phyloP scores from a whole-genome alignment of 2,329 filamentous ascomycete species.

The Diaporthe longicolla region DNA sequence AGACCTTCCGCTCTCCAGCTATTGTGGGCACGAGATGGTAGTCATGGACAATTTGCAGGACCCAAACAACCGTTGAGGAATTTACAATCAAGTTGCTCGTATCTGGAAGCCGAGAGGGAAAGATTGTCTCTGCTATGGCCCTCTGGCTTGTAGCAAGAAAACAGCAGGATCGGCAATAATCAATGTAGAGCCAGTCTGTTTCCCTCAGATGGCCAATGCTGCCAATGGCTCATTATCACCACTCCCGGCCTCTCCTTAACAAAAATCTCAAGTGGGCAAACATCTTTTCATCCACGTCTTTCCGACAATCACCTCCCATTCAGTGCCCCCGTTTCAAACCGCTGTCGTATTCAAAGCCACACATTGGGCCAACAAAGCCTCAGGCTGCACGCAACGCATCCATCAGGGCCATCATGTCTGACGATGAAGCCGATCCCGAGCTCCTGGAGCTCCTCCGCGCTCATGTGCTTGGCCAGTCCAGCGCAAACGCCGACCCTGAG shows the following conservation, averaged over 20 bases:
- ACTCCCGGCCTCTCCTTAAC: slow-evolving; percentile 3
- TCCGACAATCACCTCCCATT: not conserved
- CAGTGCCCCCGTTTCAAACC: not conserved
- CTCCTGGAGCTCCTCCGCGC: slow-evolving; percentile 88
- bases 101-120: not conserved
- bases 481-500: slow-evolving; percentile 73
- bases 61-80: not conserved
- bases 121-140: not conserved
- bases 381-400: not conserved
- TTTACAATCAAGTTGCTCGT: not conserved
- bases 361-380: not conserved
- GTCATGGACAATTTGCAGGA: not conserved
- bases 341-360: slow-evolving; percentile 1
- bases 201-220: slow-evolving; percentile 27
- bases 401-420: slow-evolving; percentile 80
- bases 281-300: slow-evolving; percentile 13
- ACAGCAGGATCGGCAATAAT: not conserved
- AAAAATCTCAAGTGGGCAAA: slow-evolving; percentile 21
- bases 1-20: not conserved
- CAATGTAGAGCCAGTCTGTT: not conserved
- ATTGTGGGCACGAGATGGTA: not conserved
- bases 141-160: not conserved
- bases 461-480: slow-evolving; percentile 75
- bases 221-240: slow-evolving; percentile 31
- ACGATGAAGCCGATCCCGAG: slow-evolving; percentile 92